phyloP scores from a whole-genome alignment of 768 basidiomycete genomes.

The Auriscalpium vulgare region DNA sequence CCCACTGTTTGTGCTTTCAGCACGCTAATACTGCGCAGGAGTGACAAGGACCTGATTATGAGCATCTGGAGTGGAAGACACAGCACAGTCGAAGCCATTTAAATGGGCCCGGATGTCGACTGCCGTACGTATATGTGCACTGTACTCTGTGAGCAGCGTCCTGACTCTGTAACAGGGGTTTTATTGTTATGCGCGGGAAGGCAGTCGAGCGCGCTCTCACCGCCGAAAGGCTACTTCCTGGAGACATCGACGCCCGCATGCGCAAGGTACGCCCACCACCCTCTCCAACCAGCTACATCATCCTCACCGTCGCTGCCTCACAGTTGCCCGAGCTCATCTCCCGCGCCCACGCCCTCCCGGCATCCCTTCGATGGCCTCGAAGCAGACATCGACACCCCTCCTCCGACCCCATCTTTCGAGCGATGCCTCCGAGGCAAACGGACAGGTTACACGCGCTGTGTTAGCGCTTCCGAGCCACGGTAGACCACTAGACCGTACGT shows the following conservation, averaged over 20 bases:
- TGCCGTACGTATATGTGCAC: slow-evolving; percentile 34
- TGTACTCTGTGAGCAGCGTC: not conserved
- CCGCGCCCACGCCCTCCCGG: slow-evolving; percentile 40
- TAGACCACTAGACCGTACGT: no score
- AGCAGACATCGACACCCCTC: slow-evolving; percentile 35
- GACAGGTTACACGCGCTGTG: no score
- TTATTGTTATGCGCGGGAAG: slow-evolving; percentile 39
- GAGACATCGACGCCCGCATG: slow-evolving; percentile 33
- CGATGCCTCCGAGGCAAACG: no score
- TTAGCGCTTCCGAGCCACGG: no score
- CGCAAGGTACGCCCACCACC: slow-evolving; percentile 18
- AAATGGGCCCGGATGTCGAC: slow-evolving; percentile 57
- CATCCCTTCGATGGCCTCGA: slow-evolving; percentile 48
- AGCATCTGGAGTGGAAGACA: slow-evolving; percentile 51
- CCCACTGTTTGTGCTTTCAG: not conserved
- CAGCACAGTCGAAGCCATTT: slow-evolving; percentile 41
- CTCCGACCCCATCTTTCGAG: slow-evolving; percentile 26
- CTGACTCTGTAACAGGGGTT: slow-evolving; percentile 26
- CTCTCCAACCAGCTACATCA: not conserved
- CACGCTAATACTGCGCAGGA: slow-evolving; percentile 27
- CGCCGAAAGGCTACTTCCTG: slow-evolving; percentile 35
- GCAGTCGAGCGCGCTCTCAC: slow-evolving; percentile 33
- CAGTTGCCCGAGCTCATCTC: slow-evolving; percentile 43
- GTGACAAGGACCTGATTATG: slow-evolving; percentile 55
- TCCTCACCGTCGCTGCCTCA: not conserved